Evolutionary conservation across 345 rosid genomes (phyloP), one percentile per base, ranked within the genome.

Genomic region (Linum usitatissimum): DNA sequence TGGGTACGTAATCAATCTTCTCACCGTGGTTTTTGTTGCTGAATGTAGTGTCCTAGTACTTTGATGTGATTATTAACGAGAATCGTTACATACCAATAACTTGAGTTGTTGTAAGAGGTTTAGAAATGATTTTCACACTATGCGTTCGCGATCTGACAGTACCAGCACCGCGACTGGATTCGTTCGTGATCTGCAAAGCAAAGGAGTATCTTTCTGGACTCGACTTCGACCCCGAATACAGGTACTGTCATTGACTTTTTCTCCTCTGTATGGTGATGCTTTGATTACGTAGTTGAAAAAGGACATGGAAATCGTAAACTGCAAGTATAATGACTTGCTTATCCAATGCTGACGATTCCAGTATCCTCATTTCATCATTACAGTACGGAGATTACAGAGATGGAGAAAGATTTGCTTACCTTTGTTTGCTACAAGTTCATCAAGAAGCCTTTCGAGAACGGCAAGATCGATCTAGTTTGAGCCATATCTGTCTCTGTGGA

Each of bases 121-220:
- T 23, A 23, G 28, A 23, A 23, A 0, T 23, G 28, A 23, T 23
- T 0, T 23, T 34, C 38, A 45, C 10, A 9, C 5, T 0, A 10
- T 2, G 17, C 5, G 63, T 14, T 31, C 18, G 39, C 18, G 66
- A 20, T 62, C 64, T 51, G 62, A 6, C 73, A 86, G 93, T 86
- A 49, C 83, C 87, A 8, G 80, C 75, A 65, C 96, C 89, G 21
- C 84, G 72, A 58, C 69, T 83, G 61, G 94, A 81, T 66, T 75
- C 89, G 0, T 89, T 89, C 63, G 82, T 89, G 17, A 84, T 84
- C 63, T 86, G 94, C 76, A 78, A 73, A 71, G 84, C 87, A 72
- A 80, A 75, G 30, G 78, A 83, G 21, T 81, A 84, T 40, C 81
- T 86, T 21, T 65, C 73, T 14, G 45, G 65, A n/a, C 54, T 58